These are phyloP conservation scores for Jacaranda copaia DNA, from an alignment of 257 asterid species.

Conservation along the genomic window DNA sequence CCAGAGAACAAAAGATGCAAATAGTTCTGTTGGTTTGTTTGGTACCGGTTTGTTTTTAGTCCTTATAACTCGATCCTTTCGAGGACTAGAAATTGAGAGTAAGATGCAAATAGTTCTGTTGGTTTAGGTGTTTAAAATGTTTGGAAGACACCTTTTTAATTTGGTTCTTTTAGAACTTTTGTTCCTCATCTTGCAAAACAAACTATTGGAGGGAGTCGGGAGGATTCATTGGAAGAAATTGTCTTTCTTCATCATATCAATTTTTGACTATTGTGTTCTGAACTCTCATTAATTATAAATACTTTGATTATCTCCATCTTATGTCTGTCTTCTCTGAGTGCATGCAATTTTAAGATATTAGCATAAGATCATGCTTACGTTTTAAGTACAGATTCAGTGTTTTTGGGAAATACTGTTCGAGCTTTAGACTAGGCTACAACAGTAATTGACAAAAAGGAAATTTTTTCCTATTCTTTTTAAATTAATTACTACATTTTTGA, in stretches of 20 bases:
- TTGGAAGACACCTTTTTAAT: slow-evolving; percentile 18
- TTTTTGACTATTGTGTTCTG: neutral
- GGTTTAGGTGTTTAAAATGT: slow-evolving; percentile 35
- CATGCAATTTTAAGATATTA: too few relatives aligned
- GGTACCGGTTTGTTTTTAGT: slow-evolving; percentile 29
- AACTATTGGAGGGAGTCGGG: slow-evolving; percentile 18
- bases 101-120: slow-evolving; percentile 28
- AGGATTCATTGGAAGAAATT: neutral
- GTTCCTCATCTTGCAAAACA: neutral
- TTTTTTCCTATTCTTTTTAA: too few relatives aligned
- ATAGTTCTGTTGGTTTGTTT: too few relatives aligned
- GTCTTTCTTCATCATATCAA: neutral
- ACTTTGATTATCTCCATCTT: too few relatives aligned
- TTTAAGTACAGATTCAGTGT: too few relatives aligned
- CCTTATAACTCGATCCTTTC: slow-evolving; percentile 14
- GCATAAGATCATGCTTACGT: too few relatives aligned
- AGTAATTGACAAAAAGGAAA: too few relatives aligned
- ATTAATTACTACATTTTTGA: too few relatives aligned
- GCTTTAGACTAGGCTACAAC: too few relatives aligned
- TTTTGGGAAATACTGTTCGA: too few relatives aligned
- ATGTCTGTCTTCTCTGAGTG: too few relatives aligned
- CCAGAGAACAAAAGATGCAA: too few relatives aligned
- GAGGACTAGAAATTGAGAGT: slow-evolving; percentile 30
- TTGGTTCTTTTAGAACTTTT: slow-evolving; percentile 10
- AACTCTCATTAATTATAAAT: neutral